Base-by-base conservation (phyloP, 208 protist species). In the Trichomonas gallinae region DNA sequence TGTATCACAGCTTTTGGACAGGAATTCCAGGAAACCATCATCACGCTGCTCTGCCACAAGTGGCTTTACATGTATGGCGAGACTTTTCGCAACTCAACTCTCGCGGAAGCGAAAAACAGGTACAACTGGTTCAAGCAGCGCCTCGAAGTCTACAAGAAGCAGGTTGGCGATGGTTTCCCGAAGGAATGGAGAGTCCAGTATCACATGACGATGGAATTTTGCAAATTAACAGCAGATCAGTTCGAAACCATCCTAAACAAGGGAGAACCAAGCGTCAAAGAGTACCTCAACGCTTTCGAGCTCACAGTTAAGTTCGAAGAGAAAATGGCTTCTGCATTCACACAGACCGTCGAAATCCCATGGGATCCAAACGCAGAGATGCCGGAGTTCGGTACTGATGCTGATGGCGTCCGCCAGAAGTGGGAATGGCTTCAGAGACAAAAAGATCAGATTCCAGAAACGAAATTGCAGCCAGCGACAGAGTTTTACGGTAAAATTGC, bases 61-160 rank as follows among this genome's bases (percentile, higher is more conserved):
- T 93, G 42, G 11, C 4, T 93, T 0, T 34, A 26, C 44, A 42
- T 44, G 13, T 93, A 93, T 36, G 44, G 36, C 26, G 87, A 93
- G 6, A 26, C 87, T 38, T 93, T 48, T 38, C 44, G 44, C 2
- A 51, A 48, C 51, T 58, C 87, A 21, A 23, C 40, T 11, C 26
- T 93, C 2, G 26, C 11, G 11, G 87, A 93, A 44, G 45, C 44
- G 40, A 93, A 93, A 38, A 51, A 23, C 11, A 23, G 87, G 8
- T 93, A 44, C 15, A 42, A 93, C 11, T 93, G 87, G 87, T 93
- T 93, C 44, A 93, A 93, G 46, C 87, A 93, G n/a, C 40, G 87
- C 13, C 8, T 51, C 11, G 87, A 93, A 1, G 42, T 93, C 44
- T 93, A 44, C 44, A 93, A 93, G 0, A 51, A n/a, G 26, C 87